phyloP scores from a whole-genome alignment of 805 yeast genomes.

The Lipomyces yamanashiensis region DNA sequence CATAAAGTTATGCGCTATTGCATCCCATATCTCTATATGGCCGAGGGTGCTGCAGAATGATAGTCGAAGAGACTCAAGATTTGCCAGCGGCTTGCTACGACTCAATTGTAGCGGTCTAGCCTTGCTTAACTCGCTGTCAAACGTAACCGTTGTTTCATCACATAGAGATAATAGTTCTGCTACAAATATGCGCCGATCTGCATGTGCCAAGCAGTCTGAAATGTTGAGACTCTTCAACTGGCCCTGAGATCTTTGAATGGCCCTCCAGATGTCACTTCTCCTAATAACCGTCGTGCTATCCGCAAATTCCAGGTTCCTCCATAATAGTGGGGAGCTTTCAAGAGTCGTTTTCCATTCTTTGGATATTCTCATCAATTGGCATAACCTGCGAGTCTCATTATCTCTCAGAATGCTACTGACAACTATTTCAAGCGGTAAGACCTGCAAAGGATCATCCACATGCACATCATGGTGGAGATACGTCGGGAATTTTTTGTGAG shows the following conservation, averaged over 20 bases:
- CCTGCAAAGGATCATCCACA: neutral
- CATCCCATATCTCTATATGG: neutral
- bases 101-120: neutral
- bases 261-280: constrained; percentile 10
- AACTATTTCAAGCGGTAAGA: neutral
- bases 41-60: neutral
- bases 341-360: neutral
- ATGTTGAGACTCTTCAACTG: neutral
- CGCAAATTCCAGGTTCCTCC: neutral
- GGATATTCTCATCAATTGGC: neutral
- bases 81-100: neutral
- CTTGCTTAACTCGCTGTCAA: neutral
- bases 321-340: constrained; percentile 1
- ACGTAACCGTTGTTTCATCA: neutral
- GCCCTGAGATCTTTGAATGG: neutral
- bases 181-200: neutral
- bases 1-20: neutral
- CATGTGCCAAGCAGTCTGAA: neutral
- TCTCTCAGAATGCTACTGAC: neutral
- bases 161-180: neutral
- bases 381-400: neutral
- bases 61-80: neutral
- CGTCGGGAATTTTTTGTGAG: neutral
- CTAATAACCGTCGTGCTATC: neutral
- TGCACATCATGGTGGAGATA: neutral